These are phyloP conservation scores for Amanita muscaria DNA, from an alignment of 768 basidiomycete genomes.

Conservation along the genomic window DNA sequence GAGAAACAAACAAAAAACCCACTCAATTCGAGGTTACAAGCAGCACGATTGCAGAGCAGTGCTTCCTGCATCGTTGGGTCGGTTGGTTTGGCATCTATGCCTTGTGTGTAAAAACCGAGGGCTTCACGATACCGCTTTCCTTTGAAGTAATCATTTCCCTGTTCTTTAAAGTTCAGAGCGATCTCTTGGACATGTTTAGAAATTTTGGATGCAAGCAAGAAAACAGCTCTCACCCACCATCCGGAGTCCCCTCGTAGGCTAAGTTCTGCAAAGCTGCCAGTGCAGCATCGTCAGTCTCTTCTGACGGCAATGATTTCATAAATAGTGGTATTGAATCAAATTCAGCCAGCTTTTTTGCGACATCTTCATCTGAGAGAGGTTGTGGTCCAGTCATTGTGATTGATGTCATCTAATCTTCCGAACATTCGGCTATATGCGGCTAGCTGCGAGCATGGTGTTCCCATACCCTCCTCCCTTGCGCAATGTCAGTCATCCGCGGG, in stretches of 20 bases:
- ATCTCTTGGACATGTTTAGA: conserved; percentile 45
- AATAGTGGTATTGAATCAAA: conserved; percentile 78
- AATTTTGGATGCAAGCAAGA: not conserved
- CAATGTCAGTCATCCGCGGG: conserved; percentile 34
- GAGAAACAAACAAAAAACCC: conserved; percentile 20
- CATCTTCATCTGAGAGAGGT: conserved; percentile 20
- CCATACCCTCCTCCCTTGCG: not conserved
- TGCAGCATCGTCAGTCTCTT: conserved; percentile 53
- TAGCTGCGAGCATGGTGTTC: too few relatives aligned
- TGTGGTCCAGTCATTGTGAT: conserved; percentile 24
- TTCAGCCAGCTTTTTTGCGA: conserved; percentile 31
- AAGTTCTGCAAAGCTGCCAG: conserved; percentile 82
- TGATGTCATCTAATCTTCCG: not conserved
- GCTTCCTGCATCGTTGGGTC: conserved; percentile 50
- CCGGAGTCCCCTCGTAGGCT: conserved; percentile 82
- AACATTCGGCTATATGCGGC: too few relatives aligned
- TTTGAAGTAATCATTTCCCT: conserved; percentile 92
- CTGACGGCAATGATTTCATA: conserved; percentile 80
- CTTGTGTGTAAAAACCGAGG: conserved; percentile 82
- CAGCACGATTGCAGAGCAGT: conserved; percentile 83
- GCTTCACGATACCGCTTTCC: conserved; percentile 86
- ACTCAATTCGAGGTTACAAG: conserved; percentile 88
- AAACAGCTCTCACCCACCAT: conserved; percentile 59
- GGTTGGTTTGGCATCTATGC: conserved; percentile 74
- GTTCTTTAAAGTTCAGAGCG: conserved; percentile 87